Evolutionary conservation across 148 eudicot genomes (phyloP).

Genomic region (Talinum fruticosum): DNA sequence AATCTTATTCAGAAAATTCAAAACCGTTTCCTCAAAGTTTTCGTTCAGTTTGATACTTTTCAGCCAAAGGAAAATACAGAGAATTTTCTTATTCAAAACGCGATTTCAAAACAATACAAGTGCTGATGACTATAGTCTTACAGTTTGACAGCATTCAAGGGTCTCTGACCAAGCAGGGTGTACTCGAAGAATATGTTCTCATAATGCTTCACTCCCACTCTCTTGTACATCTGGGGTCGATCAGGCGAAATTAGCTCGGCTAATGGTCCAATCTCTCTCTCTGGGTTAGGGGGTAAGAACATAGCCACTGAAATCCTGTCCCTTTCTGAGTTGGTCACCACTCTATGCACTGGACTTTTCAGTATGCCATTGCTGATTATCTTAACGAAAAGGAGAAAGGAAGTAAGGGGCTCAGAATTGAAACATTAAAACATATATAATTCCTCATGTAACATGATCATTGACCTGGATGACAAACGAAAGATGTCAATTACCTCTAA

Average conservation of each 20-base stretch:
- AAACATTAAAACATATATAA: too few species aligned
- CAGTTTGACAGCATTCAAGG: slow-evolving; percentile 32
- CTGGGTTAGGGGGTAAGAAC: slow-evolving; percentile 31
- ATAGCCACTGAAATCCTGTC: slow-evolving; percentile 45
- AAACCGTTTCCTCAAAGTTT: too few species aligned
- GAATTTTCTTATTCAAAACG: too few species aligned
- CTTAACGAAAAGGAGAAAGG: slow-evolving; percentile 17
- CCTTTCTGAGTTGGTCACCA: slow-evolving; percentile 34
- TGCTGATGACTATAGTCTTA: background rate
- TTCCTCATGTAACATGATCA: too few species aligned
- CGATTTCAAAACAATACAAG: too few species aligned
- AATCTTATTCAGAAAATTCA: too few species aligned
- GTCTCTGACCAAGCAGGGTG: slow-evolving; percentile 32
- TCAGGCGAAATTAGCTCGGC: slow-evolving; percentile 35
- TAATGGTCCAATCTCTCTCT: slow-evolving; percentile 40
- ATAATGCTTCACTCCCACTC: slow-evolving; percentile 32
- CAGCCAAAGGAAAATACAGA: too few species aligned
- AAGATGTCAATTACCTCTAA: slow-evolving; percentile 36
- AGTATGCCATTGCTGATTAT: slow-evolving; percentile 52
- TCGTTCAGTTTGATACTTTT: too few species aligned
- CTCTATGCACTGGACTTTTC: slow-evolving; percentile 55
- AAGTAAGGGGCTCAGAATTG: background rate
- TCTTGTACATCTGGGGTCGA: slow-evolving; percentile 39
- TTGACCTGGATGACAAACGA: too few species aligned
- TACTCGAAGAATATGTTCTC: slow-evolving; percentile 27